Conservation (phyloP, 2,329 filamentous ascomycete species). For the Microsporum audouinii region DNA sequence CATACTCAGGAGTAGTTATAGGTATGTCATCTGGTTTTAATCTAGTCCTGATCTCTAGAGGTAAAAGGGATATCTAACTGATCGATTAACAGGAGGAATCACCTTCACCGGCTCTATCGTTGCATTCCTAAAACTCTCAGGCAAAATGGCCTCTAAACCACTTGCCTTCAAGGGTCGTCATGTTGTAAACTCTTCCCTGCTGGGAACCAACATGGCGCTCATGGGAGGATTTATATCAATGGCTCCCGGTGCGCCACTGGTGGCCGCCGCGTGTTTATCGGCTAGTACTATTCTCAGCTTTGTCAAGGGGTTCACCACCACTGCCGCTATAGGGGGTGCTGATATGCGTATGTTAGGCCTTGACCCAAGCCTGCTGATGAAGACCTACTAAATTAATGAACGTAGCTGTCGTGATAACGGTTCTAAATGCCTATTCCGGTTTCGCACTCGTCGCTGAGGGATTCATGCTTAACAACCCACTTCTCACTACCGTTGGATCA, state of each 20-base stretch:
- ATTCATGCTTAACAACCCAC: slow-evolving; percentile 78
- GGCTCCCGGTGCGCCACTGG: slow-evolving; percentile 64
- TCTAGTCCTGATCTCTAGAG: background rate
- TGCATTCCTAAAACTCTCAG: slow-evolving; percentile 76
- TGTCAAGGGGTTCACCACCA: slow-evolving; percentile 77
- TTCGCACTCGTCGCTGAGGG: slow-evolving; percentile 85
- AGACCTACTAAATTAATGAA: slow-evolving; percentile 12
- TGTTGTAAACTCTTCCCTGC: slow-evolving; percentile 59
- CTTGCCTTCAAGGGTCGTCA: slow-evolving; percentile 63
- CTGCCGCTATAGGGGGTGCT: slow-evolving; percentile 78
- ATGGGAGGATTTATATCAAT: slow-evolving; percentile 76
- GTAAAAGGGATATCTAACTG: background rate
- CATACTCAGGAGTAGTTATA: slow-evolving; percentile 76
- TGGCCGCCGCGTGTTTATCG: slow-evolving; percentile 66
- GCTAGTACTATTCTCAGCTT: slow-evolving; percentile 71
- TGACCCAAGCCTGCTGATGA: background rate
- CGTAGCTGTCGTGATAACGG: slow-evolving; percentile 68
- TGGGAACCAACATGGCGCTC: slow-evolving; percentile 66
- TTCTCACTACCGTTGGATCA: slow-evolving; percentile 74
- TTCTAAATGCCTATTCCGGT: slow-evolving; percentile 80
- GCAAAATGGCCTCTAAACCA: slow-evolving; percentile 68
- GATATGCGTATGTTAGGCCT: slow-evolving; percentile 56
- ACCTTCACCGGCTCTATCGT: slow-evolving; percentile 88
- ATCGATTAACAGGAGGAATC: slow-evolving; percentile 47
- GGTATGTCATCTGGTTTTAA: slow-evolving; percentile 31